A percentile compares a stretch with the other conserved stretches of the same genome.
These are phyloP conservation scores for Trametes cubensis DNA, from an alignment of 768 basidiomycete genomes.

Conservation along the genomic window DNA sequence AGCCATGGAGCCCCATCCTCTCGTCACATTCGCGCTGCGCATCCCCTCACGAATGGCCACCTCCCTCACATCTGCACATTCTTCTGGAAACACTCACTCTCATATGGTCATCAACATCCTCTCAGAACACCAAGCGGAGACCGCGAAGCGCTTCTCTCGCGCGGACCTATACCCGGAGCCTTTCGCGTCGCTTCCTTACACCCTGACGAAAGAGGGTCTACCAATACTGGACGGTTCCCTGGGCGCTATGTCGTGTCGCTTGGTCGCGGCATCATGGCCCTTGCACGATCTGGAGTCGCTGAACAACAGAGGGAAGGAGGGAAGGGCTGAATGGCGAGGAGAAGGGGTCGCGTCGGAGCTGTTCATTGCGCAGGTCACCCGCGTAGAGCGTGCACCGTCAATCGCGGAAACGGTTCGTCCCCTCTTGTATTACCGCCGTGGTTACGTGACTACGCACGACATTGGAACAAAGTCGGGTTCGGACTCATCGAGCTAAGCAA, in stretches of 20 bases:
- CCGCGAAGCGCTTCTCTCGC: constrained; percentile 73
- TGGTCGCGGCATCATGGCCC: constrained; percentile 62
- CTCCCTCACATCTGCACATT: constrained; percentile 44
- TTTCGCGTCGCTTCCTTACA: constrained; percentile 47
- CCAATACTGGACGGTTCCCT: constrained; percentile 62
- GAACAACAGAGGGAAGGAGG: constrained; percentile 25
- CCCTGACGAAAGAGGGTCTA: constrained; percentile 52
- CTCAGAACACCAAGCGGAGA: constrained; percentile 60
- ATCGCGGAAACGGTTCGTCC: constrained; percentile 41
- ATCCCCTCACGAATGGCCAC: constrained; percentile 87
- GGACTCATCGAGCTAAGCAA: constrained; percentile 14
- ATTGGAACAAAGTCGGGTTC: constrained; percentile 14
- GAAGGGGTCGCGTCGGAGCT: constrained; percentile 61
- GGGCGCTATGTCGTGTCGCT: constrained; percentile 72
- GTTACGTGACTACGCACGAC: constrained; percentile 49
- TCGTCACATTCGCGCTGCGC: constrained; percentile 88
- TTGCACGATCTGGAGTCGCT: constrained; percentile 56
- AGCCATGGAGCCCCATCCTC: constrained; percentile 84
- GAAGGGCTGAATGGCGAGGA: constrained; percentile 29
- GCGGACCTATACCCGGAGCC: constrained; percentile 69
- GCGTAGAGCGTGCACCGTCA: constrained; percentile 51
- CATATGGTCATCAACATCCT: constrained; percentile 85
- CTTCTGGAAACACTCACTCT: constrained; percentile 30
- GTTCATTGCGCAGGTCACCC: constrained; percentile 77
- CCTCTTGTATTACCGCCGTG: constrained; percentile 63